phyloP scores from a whole-genome alignment of 768 basidiomycete species.

The Serpula lacrymans region DNA sequence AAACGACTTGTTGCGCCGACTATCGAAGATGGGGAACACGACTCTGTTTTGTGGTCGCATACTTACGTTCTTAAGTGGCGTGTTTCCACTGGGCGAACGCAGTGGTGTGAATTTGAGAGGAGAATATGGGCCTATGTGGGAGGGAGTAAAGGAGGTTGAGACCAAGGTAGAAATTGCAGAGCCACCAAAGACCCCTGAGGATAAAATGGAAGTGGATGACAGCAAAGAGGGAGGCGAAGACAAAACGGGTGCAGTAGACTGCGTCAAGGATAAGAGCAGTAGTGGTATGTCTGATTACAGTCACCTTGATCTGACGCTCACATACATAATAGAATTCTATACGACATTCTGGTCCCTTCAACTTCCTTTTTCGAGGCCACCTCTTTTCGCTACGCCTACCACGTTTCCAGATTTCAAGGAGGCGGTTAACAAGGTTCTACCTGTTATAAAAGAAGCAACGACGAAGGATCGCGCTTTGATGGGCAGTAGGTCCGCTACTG shows the following conservation, averaged over 20 bases:
- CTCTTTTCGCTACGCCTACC: conserved; percentile 54
- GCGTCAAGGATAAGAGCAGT: conserved; percentile 52
- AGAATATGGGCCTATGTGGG: conserved; percentile 80
- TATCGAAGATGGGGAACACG: conserved; percentile 83
- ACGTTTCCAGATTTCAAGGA: conserved; percentile 66
- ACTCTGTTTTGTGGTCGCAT: conserved; percentile 90
- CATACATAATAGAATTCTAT: conserved; percentile 60
- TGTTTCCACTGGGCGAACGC: conserved; percentile 84
- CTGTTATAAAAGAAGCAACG: conserved; percentile 81
- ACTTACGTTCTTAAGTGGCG: conserved; percentile 78
- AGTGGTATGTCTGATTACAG: conserved; percentile 43
- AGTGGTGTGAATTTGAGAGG: conserved; percentile 91
- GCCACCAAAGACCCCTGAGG: conserved; percentile 28
- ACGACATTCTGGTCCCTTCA: conserved; percentile 90
- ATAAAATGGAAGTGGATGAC: conserved; percentile 66
- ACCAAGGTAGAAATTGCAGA: conserved; percentile 31
- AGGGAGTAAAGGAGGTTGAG: conserved; percentile 49
- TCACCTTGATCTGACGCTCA: conserved; percentile 2
- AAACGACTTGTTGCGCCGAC: conserved; percentile 81
- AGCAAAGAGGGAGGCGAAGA: conserved; percentile 21
- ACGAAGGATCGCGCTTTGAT: conserved; percentile 87
- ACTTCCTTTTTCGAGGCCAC: conserved; percentile 77
- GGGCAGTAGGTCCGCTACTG: conserved; percentile 57
- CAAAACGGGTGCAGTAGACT: conserved; percentile 32
- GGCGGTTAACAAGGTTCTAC: conserved; percentile 67